phyloP scores from a whole-genome alignment of 345 rosid species.

The Arabis alpina region DNA sequence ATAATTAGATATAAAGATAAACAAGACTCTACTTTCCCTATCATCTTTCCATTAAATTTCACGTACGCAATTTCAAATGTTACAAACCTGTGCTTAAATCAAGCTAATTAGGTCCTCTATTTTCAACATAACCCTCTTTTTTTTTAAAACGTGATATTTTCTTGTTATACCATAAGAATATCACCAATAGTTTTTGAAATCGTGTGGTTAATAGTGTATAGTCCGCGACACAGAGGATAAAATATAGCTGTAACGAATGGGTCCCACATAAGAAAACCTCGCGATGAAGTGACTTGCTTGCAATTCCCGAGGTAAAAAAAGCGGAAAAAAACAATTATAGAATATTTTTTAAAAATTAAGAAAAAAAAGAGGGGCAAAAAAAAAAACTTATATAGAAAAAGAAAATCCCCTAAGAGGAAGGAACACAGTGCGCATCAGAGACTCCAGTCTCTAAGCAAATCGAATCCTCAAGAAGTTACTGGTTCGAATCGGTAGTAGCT shows the following conservation, averaged over 20 bases:
- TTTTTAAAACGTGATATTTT: not conserved
- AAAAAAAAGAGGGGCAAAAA: not conserved
- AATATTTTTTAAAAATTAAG: not conserved
- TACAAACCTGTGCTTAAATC: no score
- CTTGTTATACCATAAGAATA: not conserved
- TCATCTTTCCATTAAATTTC: no score
- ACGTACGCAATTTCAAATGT: no score
- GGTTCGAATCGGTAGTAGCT: constrained; percentile 23
- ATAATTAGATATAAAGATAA: not conserved
- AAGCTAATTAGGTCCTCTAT: no score
- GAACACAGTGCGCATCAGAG: constrained; percentile 49
- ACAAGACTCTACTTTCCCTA: no score
- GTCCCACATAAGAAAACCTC: constrained; percentile 38
- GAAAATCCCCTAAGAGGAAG: constrained; percentile 28
- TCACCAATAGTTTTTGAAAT: not conserved
- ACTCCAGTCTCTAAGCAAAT: constrained; percentile 63
- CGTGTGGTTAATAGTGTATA: not conserved
- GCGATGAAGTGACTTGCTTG: constrained; percentile 37
- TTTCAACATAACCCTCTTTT: no score
- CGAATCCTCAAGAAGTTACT: constrained; percentile 36
- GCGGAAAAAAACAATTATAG: not conserved
- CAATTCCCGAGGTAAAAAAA: constrained; percentile 30
- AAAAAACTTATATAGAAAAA: constrained; percentile 14
- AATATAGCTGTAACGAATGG: not conserved
- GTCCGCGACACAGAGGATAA: constrained; percentile 24